A percentile compares a stretch with the other conserved stretches of the same genome.
phyloP scores from a whole-genome alignment of 2,329 filamentous ascomycete genomes.

The Leptographium wingfieldii region DNA sequence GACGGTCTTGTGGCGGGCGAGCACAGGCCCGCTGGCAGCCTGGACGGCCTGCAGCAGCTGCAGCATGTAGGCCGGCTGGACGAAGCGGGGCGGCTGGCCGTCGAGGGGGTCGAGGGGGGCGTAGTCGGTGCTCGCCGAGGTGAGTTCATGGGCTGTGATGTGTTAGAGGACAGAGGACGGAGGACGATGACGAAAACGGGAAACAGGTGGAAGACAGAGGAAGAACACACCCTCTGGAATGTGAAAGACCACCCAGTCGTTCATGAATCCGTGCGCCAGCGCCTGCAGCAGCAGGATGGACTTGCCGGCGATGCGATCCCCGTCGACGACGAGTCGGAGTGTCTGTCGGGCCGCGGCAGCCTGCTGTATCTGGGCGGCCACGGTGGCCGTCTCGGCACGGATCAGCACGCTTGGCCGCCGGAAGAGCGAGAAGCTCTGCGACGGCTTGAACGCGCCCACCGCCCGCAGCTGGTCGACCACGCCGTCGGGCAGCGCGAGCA shows the following conservation, averaged over 20 bases:
- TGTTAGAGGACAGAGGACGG: background rate
- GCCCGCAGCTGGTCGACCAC: constrained; percentile 70
- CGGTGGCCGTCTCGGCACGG: constrained; percentile 61
- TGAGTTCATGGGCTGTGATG: constrained; percentile 60
- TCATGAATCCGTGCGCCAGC: constrained; percentile 66
- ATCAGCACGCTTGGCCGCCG: constrained; percentile 67
- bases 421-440: constrained; percentile 82
- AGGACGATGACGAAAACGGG: background rate
- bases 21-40: constrained; percentile 56
- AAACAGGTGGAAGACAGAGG: background rate
- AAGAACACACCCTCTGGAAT: constrained; percentile 64
- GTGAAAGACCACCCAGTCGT: constrained; percentile 79
- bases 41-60: constrained; percentile 60
- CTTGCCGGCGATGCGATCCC: constrained; percentile 68
- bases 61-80: constrained; percentile 67
- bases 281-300: constrained; percentile 76
- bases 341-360: constrained; percentile 41
- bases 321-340: constrained; percentile 55
- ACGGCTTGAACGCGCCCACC: constrained; percentile 82
- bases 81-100: constrained; percentile 48
- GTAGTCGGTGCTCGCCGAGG: constrained; percentile 72
- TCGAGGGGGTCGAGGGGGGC: constrained; percentile 42
- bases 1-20: constrained; percentile 37
- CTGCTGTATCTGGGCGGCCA: constrained; percentile 51
- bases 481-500: constrained; percentile 55